Base-by-base conservation (phyloP, 768 basidiomycete species). In the Leccinum incarnatum region DNA sequence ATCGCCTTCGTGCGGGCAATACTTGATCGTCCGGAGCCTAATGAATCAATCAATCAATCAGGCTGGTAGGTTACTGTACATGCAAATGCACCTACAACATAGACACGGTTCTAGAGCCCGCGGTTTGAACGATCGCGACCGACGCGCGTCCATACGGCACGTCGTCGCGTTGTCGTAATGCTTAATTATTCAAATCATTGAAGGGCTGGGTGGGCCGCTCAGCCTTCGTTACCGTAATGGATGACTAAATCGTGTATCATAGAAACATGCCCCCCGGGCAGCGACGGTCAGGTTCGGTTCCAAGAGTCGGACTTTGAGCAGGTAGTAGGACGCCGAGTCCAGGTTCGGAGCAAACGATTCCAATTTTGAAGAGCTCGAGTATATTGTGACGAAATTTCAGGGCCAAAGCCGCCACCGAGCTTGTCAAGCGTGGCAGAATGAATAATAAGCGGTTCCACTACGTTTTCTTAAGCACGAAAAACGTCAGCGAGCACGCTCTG, bases 401-500 rank as follows among this genome's bases (percentile, higher is more conserved):
- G 66, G 62, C 23, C 40, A 19, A 21, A 12, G 53, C 37, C 37
- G 65, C 51, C 40, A 58, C 54, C n/a, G 48, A 42, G 54, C 27
- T 56, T 45, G 52, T 42, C 40, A 54, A 45, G 46, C 51, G 23
- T 30, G 51, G 55, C 46, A 52, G 53, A 50, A 45, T 12, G 54
- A 30, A 29, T 50, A 29, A 9, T 29, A 58, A 57, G 53, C 56
- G 62, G 36, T 27, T 54, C 47, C 1, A 42, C n/a, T 50, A 51
- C 50, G 9, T 47, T 59, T 62, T 42, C 32, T 58, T 56, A 53
- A 36, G 48, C 15, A 12, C 19, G 47, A 34, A 53, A 66, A 51
- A 62, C 36, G 64, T 66, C 64, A 59, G 67, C n/a, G 23, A 21
- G 53, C 46, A 57, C 32, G 53, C 51, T 54, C 40, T 55, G 52